Percentiles rank a stretch among this genome's conserved stretches.
These are phyloP conservation scores for Venturia effusa DNA, from an alignment of 2,329 filamentous ascomycete genomes.

Conservation along the genomic window DNA sequence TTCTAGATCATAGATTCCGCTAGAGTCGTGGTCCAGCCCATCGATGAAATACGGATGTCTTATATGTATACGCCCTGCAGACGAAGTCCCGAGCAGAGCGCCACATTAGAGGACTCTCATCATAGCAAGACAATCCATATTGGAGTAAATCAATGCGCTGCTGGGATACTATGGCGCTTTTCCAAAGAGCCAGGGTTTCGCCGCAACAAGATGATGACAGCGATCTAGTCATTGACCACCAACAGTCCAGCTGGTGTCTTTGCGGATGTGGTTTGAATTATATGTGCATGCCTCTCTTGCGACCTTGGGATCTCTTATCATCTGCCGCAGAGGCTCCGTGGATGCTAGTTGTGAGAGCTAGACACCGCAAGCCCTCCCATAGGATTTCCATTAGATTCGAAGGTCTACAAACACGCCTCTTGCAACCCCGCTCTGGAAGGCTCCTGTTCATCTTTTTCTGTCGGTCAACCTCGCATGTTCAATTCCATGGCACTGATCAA, in stretches of 20 bases:
- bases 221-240: not conserved
- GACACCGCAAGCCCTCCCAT: not conserved
- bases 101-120: not conserved
- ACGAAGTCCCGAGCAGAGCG: not conserved
- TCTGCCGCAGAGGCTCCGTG: not conserved
- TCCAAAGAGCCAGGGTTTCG: not conserved
- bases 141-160: not conserved
- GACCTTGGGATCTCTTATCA: not conserved
- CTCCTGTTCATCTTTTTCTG: not conserved
- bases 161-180: not conserved
- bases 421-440: not conserved
- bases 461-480: not conserved
- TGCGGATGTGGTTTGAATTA: not conserved
- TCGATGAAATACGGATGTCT: not conserved
- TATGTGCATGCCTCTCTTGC: not conserved
- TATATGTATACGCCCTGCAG: not conserved
- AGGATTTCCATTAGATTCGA: no score
- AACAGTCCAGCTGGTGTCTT: not conserved
- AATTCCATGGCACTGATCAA: not conserved
- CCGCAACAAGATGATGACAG: not conserved
- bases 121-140: not conserved
- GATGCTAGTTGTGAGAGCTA: not conserved
- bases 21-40: not conserved
- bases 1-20: not conserved
- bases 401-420: not conserved